Evolutionary conservation across 805 yeast genomes (phyloP), one percentile per base, ranked within the genome.

Genomic region (Ogataea degrootiae): DNA sequence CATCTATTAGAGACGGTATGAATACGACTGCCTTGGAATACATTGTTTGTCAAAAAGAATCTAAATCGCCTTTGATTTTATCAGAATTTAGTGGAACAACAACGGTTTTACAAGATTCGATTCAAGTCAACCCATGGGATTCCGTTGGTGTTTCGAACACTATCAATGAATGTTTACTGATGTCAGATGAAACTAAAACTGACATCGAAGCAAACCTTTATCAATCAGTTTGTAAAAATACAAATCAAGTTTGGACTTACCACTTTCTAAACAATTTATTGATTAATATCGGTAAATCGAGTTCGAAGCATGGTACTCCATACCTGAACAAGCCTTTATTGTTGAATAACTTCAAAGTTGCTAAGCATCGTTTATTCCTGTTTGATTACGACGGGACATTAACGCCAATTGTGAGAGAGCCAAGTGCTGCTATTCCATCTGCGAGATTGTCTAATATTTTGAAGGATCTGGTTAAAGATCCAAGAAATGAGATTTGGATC

Each of bases 311-410:
- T 57, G 76, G 82, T 41, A 87, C 92, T 0, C 97, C 99, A 1
- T 84, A 90, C 15, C 74, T 91, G 55, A 88, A 92, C 63, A 73
- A 87, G 46, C 87, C 89, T 3, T 61, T 75, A 37, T 65, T 92
- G 50, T 68, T 79, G 47, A 71, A 76, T 21, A 75, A 77, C 48
- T 94, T 88, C 65, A 65, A 75, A 41, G 55, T 64, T 21, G 80
- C 97, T 0, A 52, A 77, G 34, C 76, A 85, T 57, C 76, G 98
- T 52, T 68, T 94, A 49, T 89, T 94, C 58, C 66, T 94, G 57
- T 91, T 94, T 68, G 99, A 94, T 68, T 94, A 94, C 64, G 99
- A 94, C 64, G 99, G 99, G 29, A 94, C 99, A 1, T 73, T 94
- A 56, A 89, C 99, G 0, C 98, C 98, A 14, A 94, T 94, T 61